phyloP scores from a whole-genome alignment of 495 filamentous ascomycete genomes.

The Neurospora terricola region DNA sequence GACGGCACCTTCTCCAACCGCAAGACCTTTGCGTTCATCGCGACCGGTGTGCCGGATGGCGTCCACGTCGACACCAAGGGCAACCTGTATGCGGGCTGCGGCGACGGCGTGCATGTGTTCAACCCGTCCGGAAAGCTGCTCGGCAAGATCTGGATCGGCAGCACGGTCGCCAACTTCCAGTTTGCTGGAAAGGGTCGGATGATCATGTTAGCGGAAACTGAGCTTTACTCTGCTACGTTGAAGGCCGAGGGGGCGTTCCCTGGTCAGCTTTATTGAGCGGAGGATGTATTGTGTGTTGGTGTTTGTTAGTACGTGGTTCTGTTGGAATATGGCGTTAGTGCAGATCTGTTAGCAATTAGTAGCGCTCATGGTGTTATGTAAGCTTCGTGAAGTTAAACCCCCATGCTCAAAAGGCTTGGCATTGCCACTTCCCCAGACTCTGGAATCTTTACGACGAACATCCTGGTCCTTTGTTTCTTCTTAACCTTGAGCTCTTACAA shows the following conservation, averaged over 20 bases:
- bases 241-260: slow-evolving; percentile 30
- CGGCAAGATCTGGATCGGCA: slow-evolving; percentile 45
- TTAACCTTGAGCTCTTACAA: not conserved
- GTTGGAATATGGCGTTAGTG: not conserved
- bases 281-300: not conserved
- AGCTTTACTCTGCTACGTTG: slow-evolving; percentile 40
- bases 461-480: not conserved
- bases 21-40: slow-evolving; percentile 49
- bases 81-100: slow-evolving; percentile 51
- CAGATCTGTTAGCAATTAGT: not conserved
- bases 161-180: slow-evolving; percentile 43
- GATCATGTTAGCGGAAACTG: slow-evolving; percentile 38
- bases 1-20: slow-evolving; percentile 35
- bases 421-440: not conserved
- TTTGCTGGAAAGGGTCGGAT: slow-evolving; percentile 45
- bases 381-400: too few relatives aligned
- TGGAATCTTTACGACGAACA: not conserved
- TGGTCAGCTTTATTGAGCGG: slow-evolving; percentile 8
- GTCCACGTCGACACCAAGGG: slow-evolving; percentile 50
- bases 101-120: slow-evolving; percentile 55
- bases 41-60: slow-evolving; percentile 46
- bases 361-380: not conserved
- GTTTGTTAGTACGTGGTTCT: not conserved
- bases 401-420: not conserved
- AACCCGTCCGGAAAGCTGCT: slow-evolving; percentile 46